These are phyloP conservation scores for Penicillium sp. DNA, from an alignment of 2,329 filamentous ascomycete genomes.

Conservation along the genomic window DNA sequence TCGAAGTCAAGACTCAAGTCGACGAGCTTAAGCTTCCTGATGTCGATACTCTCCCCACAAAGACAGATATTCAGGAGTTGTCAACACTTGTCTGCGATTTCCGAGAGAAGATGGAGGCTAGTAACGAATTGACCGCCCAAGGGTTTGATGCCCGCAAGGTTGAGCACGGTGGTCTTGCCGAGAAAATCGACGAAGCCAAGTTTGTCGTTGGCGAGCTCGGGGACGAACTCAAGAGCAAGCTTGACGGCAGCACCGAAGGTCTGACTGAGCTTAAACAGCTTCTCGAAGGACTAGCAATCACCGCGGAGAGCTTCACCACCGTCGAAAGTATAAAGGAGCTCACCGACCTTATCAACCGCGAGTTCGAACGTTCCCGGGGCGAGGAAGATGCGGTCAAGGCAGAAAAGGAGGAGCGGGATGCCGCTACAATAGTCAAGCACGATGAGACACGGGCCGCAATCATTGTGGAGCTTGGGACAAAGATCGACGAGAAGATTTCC, in stretches of 20 bases:
- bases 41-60: conserved; percentile 67
- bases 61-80: conserved; percentile 71
- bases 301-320: conserved; percentile 44
- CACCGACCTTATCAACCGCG: conserved; percentile 71
- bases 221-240: conserved; percentile 69
- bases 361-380: conserved; percentile 83
- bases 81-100: conserved; percentile 69
- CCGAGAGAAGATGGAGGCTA: conserved; percentile 59
- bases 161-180: conserved; percentile 74
- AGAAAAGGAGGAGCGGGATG: conserved; percentile 65
- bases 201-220: conserved; percentile 74
- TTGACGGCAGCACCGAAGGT: conserved; percentile 70
- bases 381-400: conserved; percentile 76
- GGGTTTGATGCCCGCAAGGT: conserved; percentile 79
- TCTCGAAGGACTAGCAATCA: conserved; percentile 67
- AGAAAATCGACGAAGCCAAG: conserved; percentile 77
- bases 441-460: conserved; percentile 57
- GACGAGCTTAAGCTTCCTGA: conserved; percentile 71
- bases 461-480: conserved; percentile 52
- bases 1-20: conserved; percentile 79
- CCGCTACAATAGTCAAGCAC: conserved; percentile 56
- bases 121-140: conserved; percentile 71
- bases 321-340: conserved; percentile 67
- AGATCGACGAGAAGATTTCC: conserved; percentile 73
- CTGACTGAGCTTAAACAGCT: conserved; percentile 57